Evolutionary conservation across 306 rosid genomes (phyloP).

Genomic region (Castanea crenata): DNA sequence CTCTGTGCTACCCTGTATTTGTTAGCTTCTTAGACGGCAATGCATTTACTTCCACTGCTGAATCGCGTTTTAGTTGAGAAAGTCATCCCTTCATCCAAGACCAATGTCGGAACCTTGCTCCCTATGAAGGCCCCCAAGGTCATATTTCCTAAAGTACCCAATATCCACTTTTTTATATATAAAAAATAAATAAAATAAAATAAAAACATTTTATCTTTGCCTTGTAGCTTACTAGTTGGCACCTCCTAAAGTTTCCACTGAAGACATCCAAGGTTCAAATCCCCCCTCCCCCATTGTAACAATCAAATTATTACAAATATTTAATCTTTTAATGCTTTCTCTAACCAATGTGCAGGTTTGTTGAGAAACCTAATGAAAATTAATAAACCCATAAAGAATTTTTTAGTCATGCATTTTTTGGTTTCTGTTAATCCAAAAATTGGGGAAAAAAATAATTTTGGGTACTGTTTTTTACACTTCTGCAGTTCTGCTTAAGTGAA

Average conservation of each 20-base stretch:
- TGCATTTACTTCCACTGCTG: slow-evolving; percentile 63
- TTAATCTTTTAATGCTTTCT: slow-evolving; percentile 12
- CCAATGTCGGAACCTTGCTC: slow-evolving; percentile 52
- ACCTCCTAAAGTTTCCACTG: no score
- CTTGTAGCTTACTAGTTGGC: no score
- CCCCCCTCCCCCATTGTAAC: no score
- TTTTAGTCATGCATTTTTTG: no score
- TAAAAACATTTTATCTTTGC: no score
- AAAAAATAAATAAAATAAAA: background rate
- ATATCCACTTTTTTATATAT: slow-evolving; percentile 10
- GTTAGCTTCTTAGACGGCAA: slow-evolving; percentile 42
- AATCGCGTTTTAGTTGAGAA: slow-evolving; percentile 72
- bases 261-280: no score
- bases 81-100: slow-evolving; percentile 65
- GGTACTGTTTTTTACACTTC: no score
- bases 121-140: slow-evolving; percentile 66
- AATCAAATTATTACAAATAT: background rate
- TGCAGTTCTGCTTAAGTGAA: no score
- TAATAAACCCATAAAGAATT: background rate
- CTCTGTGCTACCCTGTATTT: background rate
- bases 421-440: no score
- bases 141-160: background rate
- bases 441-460: no score
- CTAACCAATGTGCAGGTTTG: background rate
- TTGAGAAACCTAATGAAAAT: background rate